Percentiles rank a stretch among this genome's conserved stretches.
phyloP scores from a whole-genome alignment of 176 grass and related monocot species.

The Bothriochloa decipiens region DNA sequence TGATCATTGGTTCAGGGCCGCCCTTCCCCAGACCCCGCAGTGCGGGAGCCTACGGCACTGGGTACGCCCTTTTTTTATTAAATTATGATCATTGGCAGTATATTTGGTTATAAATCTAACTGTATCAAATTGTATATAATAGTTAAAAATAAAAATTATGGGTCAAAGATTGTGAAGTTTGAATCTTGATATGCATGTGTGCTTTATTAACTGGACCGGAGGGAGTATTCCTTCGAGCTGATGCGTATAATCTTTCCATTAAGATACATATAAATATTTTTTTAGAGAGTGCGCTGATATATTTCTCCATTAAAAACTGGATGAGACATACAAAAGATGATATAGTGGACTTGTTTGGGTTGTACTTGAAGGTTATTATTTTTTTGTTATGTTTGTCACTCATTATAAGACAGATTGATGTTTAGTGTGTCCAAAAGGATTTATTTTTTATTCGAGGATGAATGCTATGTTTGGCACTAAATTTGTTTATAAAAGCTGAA shows the following conservation, averaged over 20 bases:
- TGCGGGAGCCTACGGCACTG: no score
- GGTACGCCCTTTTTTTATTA: no score
- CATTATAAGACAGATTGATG: not conserved
- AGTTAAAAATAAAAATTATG: not conserved
- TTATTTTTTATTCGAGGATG: not conserved
- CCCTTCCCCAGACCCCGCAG: no score
- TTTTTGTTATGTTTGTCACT: not conserved
- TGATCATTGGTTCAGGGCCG: no score
- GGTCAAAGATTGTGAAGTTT: not conserved
- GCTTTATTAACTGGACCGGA: not conserved
- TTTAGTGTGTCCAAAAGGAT: not conserved
- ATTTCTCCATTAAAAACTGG: not conserved
- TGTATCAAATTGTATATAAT: not conserved
- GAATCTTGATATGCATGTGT: not conserved
- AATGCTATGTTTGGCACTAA: not conserved
- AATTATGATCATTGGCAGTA: not conserved
- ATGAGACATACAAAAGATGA: not conserved
- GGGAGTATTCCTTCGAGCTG: not conserved
- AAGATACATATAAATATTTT: no score
- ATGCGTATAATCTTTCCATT: no score
- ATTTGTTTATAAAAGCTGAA: not conserved
- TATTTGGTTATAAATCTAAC: not conserved
- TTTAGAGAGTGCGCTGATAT: not conserved
- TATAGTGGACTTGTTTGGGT: not conserved
- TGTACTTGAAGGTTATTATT: not conserved